Evolutionary conservation across 345 rosid genomes (phyloP), one percentile per base, ranked within the genome.

Genomic region (Clausena lansium): DNA sequence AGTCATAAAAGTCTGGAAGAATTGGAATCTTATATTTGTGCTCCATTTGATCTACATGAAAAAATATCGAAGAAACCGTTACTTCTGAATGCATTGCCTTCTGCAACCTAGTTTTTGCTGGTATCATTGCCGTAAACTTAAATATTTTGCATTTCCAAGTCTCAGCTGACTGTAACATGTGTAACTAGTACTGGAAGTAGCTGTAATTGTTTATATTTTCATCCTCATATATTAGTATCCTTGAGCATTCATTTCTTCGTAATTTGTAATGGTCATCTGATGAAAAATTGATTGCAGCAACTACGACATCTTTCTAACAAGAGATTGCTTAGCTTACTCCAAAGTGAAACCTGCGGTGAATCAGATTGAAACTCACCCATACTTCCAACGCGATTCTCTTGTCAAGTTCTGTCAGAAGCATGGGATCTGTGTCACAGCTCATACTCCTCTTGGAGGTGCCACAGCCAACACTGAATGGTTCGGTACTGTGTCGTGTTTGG

Each of bases 321-420:
- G 98, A 81, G 98, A 93, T 78, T 93, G 97, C 90, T 80, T 95
- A 71, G 97, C 98, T 54, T 93, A 91, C 87, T 88, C 97, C 67
- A 95, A 93, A 82, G 86, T 95, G 84, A 95, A 95, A 83, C 98
- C 98, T 9, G 97, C 94, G n/a, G 98, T 95, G 76, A 95, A 95
- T 85, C 98, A 95, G 86, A 85, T 95, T 1, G 98, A 95, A 83
- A 91, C 94, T 9, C 98, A 93, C 70, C 98, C 97, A 50, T 95
- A 93, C 85, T 95, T 95, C 75, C 98, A 95, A 79, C 95, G 98
- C 0, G 94, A 93, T 4, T 93, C 87, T 17, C 98, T 93, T 41
- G 93, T 95, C 60, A 93, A 92, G 65, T 93, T 95, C 86, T 95
- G 97, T 82, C 98, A 87, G 83, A 95, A 95, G 82, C 98, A 93